Evolutionary conservation across 768 basidiomycete species (phyloP), one percentile per base, ranked within the genome.

Genomic region (Termitomyces sp.): DNA sequence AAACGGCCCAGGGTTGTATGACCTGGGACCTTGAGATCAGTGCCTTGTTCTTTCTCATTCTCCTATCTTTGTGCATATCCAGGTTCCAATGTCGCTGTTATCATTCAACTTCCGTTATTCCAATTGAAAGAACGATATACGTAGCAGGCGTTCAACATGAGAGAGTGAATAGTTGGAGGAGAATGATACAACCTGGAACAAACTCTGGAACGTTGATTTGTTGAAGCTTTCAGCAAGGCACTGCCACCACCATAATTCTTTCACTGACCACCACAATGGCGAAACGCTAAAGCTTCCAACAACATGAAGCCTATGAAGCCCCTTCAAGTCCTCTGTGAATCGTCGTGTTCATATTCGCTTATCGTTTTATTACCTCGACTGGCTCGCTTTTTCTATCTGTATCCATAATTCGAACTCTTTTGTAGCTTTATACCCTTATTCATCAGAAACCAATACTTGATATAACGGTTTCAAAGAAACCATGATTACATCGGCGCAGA

Each of bases 401-500:
- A 43, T 58, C 47, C 38, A 28, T 60, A 49, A 9, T 51, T 35
- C 53, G 41, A 16, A 28, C 20, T 52, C 41, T 24, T 26, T 26
- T 41, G 52, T 44, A 53, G 20, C 52, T 28, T 40, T 54, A 44
- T 46, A 55, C 50, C 35, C 36, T 18, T 46, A 32, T 36, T 38
- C 41, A 38, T 26, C 36, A 41, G 33, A 33, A 50, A 50, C 43
- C 26, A 38, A 50, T 35, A 35, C 26, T 36, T 11, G 3, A 54
- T 45, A 5, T 44, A 44, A 24, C 44, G 44, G 44, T 45, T 44
- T 28, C 20, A n/a, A 16, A 33, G 11, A 51, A 24, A 24, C 32
- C 22, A 62, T 62, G 62, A 50, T 38, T 1, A n/a, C 51, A 10
- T 59, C 64, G 18, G 57, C 56, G 13, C 67, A 66, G 57, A 63